Evolutionary conservation across 257 asterid species (phyloP).

Genomic region (Fraxinus quadrangulata): DNA sequence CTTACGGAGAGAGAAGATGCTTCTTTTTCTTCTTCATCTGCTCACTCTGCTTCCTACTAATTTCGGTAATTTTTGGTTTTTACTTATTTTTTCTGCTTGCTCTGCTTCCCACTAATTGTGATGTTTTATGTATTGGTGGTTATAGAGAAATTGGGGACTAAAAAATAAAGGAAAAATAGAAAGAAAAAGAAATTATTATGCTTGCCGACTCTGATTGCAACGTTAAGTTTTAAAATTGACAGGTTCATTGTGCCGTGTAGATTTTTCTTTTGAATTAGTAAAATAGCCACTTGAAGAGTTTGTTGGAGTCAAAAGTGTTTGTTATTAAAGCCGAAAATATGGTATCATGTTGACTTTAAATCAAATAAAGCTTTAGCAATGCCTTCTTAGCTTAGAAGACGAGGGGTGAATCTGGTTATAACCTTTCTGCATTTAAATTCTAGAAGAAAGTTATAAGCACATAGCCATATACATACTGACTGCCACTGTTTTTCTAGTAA

Average conservation of each 20-base stretch:
- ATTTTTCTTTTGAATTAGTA: background rate
- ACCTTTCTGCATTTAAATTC: background rate
- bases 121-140: background rate
- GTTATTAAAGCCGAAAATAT: constrained; percentile 9
- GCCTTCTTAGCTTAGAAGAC: background rate
- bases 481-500: background rate
- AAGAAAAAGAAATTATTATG: too few relatives aligned
- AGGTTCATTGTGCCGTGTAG: background rate
- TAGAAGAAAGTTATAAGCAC: background rate
- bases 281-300: constrained; percentile 2
- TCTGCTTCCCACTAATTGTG: background rate
- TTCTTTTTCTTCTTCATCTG: constrained; percentile 57
- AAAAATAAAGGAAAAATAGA: background rate
- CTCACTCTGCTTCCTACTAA: constrained; percentile 56
- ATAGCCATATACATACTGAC: background rate
- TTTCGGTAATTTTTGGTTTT: constrained; percentile 44
- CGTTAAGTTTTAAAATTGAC: background rate
- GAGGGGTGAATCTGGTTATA: background rate
- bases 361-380: background rate
- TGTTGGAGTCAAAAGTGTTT: constrained; percentile 1
- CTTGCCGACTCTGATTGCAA: background rate
- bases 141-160: background rate
- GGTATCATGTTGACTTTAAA: background rate
- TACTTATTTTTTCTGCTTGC: background rate
- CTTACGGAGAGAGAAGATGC: constrained; percentile 66